Base-by-base conservation (phyloP, 2,329 filamentous ascomycete genomes). In the Aspergillus hortae region DNA sequence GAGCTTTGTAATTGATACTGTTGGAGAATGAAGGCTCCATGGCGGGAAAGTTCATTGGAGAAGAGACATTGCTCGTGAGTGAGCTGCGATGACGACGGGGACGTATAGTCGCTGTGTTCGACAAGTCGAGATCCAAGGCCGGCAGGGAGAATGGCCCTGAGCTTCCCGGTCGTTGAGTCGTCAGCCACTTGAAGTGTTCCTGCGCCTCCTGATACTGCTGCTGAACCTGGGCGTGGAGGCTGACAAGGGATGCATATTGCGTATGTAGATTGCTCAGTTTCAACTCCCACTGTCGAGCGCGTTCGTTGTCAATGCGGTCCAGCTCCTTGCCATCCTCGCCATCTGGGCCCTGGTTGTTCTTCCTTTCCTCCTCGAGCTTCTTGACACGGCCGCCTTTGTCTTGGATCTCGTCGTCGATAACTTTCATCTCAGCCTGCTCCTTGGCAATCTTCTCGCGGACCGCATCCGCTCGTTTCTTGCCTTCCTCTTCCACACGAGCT, bases 301-400 rank as follows among this genome's bases (percentile, higher is more conserved):
- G 72, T 56, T 79, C 74, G 48, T 72, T 74, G 53, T 82, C 73
- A 4, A 77, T 75, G 46, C 76, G 72, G 52, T 74, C 74, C 62
- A 79, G 72, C 49, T 80, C 75, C 51, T 74, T 74, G 45, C 77
- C 76, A 59, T 82, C 76, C 43, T 79, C 76, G 21, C 68, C 77
- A 48, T 77, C 75, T 19, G 70, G 72, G n/a, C 70, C 71, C 15
- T 77, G 74, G 35, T 74, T 64, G 35, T 74, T 74, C 61, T 81
- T 77, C 54, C 79, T 69, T 64, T 84, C 78, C 52, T 83, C 79
- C 62, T 87, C 83, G 6, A 86, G 70, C 35, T 77, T 75, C 69
- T 86, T 85, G 67, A 86, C 80, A 44, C 82, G 78, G 3, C 74
- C 75, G 21, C 80, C 81, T 58, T 81, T 84, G 56, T 84, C 78